Evolutionary conservation across 345 rosid genomes (phyloP), one percentile per base, ranked within the genome.

Genomic region (Triadica sebifera): DNA sequence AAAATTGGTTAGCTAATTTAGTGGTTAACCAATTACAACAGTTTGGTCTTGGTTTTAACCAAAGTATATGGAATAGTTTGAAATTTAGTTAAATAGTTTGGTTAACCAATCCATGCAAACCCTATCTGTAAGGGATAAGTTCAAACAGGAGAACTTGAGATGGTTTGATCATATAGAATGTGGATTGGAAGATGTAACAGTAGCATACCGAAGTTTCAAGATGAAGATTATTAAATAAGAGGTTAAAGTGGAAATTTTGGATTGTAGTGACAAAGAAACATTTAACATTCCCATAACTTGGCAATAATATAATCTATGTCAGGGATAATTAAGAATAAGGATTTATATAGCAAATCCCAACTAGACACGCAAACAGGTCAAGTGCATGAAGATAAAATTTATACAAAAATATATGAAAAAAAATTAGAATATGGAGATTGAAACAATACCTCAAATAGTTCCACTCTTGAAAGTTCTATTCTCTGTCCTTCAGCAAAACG

Each of bases 381-480:
- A 49, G 57, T 51, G n/a, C n/a, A n/a, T n/a, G n/a, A n/a, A n/a
- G 55, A 64, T 9, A 53, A 58, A 29, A 63, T 37, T 52, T 13
- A 22, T 51, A 24, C 0, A 12, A 9, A 19, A 7, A 34, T 3
- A 51, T n/a, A 41, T 37, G 55, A 58, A 59, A 37, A 16, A 41
- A 5, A 49, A 8, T 38, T n/a, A 66, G 13, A 15, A 16, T 3
- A 58, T 12, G 19, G 57, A 29, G 51, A 69, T 58, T 16, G 22
- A 20, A 55, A 63, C 39, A 25, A 56, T 65, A 94, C 98, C 97
- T 90, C 93, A 75, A 78, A 78, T 55, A 94, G 82, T 82, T 92
- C 96, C 76, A 94, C 93, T 76, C 80, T 85, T 73, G 88, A 88
- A 79, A 89, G 84, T 83, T 87, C 87, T 75, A 94, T 86, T 79